phyloP scores from a whole-genome alignment of 257 asterid species.

The Nicotiana benthamiana region DNA sequence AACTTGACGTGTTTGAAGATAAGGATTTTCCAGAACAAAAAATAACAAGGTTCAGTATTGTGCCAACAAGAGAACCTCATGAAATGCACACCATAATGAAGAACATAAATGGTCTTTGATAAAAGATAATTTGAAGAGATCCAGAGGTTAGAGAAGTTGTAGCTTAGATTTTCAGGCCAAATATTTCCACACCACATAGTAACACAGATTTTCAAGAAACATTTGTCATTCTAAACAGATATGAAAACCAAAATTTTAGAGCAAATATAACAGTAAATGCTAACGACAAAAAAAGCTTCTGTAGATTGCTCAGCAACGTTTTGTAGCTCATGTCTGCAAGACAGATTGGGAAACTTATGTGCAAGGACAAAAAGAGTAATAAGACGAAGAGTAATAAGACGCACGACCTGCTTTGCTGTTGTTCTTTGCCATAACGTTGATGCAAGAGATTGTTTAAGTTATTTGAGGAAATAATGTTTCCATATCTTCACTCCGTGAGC shows the following conservation, averaged over 20 bases:
- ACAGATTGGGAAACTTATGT: neutral
- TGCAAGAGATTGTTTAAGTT: neutral
- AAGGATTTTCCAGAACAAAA: too few species aligned
- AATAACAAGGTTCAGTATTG: too few species aligned
- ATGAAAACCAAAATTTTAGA: neutral
- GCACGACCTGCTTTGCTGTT: neutral
- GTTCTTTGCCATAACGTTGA: neutral
- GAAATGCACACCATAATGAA: too few species aligned
- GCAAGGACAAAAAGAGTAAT: neutral
- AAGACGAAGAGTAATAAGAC: neutral
- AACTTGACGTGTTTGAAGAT: too few species aligned
- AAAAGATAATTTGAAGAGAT: neutral
- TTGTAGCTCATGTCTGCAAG: neutral
- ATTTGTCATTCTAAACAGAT: neutral
- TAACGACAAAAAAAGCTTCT: neutral
- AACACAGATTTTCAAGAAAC: neutral
- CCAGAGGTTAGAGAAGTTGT: neutral
- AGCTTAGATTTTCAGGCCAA: neutral
- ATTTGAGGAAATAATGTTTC: neutral
- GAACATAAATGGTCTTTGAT: neutral
- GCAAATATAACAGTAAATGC: neutral
- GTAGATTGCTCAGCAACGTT: neutral
- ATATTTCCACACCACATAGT: neutral
- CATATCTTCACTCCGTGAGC: neutral
- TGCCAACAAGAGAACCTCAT: too few species aligned